Evolutionary conservation across 148 eudicot genomes (phyloP).

Genomic region (Pouteria glomerata): DNA sequence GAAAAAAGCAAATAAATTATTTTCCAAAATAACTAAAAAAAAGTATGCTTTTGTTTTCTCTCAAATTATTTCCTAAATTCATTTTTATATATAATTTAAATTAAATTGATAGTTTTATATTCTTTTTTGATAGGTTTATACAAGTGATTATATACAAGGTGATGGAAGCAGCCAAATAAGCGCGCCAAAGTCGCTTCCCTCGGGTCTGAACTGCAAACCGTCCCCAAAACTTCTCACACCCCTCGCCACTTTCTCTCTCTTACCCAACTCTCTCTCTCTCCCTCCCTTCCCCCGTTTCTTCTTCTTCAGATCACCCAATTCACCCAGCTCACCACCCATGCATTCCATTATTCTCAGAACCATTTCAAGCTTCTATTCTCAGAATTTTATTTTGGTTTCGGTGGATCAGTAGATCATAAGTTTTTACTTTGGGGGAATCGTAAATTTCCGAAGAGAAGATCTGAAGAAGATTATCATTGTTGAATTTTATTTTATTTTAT

Average conservation of each 20-base stretch:
- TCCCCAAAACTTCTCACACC: conserved; percentile 28
- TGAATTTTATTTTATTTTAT: not conserved
- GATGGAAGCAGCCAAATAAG: conserved; percentile 38
- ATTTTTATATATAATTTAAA: no score
- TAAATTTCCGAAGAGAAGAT: not conserved
- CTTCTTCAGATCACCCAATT: not conserved
- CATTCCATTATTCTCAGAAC: not conserved
- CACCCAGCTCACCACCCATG: not conserved
- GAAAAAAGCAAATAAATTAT: no score
- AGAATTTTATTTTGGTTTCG: not conserved
- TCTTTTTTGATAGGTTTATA: no score
- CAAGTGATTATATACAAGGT: no score
- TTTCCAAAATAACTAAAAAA: no score
- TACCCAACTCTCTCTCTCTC: conserved; percentile 22
- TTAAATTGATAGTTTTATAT: no score
- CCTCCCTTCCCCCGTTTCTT: conserved; percentile 6
- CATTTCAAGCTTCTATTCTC: not conserved
- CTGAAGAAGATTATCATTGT: not conserved
- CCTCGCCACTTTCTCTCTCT: no score
- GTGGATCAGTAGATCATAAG: not conserved
- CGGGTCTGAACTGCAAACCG: conserved; percentile 32
- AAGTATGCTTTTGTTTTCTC: no score
- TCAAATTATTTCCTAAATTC: no score
- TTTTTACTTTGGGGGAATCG: not conserved
- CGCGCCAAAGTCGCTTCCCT: conserved; percentile 58